Percentiles rank a stretch among this genome's conserved stretches.
Conservation (phyloP, 345 rosid species). For the Pelargonium nanum region DNA sequence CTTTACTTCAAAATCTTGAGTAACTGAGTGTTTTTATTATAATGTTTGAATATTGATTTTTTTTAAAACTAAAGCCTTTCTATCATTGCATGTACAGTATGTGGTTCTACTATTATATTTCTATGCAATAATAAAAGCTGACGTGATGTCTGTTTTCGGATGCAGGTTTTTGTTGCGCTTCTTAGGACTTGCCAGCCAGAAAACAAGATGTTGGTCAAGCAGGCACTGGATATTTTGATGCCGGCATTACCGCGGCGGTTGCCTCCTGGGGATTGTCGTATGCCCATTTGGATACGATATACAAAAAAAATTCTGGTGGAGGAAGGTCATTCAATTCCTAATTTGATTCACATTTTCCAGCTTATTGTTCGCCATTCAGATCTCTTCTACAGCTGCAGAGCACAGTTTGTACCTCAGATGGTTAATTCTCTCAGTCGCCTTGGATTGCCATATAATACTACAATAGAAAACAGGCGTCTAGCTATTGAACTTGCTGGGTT, state of each 20-base stretch:
- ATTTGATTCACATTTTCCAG: conserved; percentile 96
- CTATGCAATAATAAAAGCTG: neutral
- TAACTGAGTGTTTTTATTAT: no score
- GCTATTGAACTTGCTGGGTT: conserved; percentile 99
- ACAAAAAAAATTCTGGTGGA: conserved; percentile 96
- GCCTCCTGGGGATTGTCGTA: conserved; percentile 94
- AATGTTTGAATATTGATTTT: neutral
- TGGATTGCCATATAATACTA: conserved; percentile 91
- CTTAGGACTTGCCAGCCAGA: conserved; percentile 98
- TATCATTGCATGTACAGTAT: no score
- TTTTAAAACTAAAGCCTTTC: no score
- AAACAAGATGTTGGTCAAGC: conserved; percentile 94
- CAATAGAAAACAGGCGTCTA: conserved; percentile 90
- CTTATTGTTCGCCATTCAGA: conserved; percentile 96
- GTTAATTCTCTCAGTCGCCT: conserved; percentile 97
- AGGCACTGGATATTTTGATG: conserved; percentile 96
- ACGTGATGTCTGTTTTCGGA: neutral
- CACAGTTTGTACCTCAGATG: conserved; percentile 99
- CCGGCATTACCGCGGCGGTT: conserved; percentile 97
- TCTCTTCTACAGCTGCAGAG: conserved; percentile 95
- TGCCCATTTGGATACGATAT: conserved; percentile 99
- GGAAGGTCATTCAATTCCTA: conserved; percentile 95
- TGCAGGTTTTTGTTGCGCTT: conserved; percentile 98
- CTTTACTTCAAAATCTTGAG: neutral
- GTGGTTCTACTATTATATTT: neutral